Evolutionary conservation across 495 filamentous ascomycete species (phyloP).

Genomic region (Copromyces sp.): DNA sequence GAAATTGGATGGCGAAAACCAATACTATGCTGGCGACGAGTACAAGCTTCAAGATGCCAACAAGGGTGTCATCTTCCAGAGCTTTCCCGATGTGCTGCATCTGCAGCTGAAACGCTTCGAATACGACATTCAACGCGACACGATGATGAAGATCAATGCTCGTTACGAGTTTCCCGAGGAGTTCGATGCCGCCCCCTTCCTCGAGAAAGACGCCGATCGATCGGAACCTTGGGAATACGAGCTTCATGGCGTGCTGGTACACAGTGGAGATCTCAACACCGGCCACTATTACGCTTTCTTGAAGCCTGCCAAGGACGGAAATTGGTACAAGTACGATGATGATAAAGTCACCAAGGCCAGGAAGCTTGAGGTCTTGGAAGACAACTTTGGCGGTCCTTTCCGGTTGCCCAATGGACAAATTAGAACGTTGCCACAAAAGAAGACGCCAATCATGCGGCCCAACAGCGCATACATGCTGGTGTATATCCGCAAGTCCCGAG

Average conservation of each 20-base stretch:
- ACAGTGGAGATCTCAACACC: conserved; percentile 92
- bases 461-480: conserved; percentile 95
- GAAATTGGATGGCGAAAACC: conserved; percentile 95
- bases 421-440: conserved; percentile 29
- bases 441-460: conserved; percentile 41
- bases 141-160: conserved; percentile 99
- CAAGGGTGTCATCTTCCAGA: conserved; percentile 95
- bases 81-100: conserved; percentile 90
- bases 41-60: conserved; percentile 91
- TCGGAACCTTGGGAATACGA: conserved; percentile 86
- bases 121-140: conserved; percentile 89
- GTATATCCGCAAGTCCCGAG: conserved; percentile 77
- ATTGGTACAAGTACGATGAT: conserved; percentile 97
- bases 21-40: conserved; percentile 83
- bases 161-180: conserved; percentile 93
- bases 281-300: conserved; percentile 99
- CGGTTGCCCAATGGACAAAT: conserved; percentile 39
- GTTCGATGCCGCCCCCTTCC: conserved; percentile 81
- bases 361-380: conserved; percentile 82
- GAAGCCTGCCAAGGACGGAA: conserved; percentile 81
- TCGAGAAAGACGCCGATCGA: conserved; percentile 75
- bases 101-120: conserved; percentile 96
- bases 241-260: conserved; percentile 89
- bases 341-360: conserved; percentile 91
- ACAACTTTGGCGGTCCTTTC: conserved; percentile 93